Evolutionary conservation across 1,139 yeast genomes (phyloP), one percentile per base, ranked within the genome.

Genomic region (Candida pseudoviswanathii): DNA sequence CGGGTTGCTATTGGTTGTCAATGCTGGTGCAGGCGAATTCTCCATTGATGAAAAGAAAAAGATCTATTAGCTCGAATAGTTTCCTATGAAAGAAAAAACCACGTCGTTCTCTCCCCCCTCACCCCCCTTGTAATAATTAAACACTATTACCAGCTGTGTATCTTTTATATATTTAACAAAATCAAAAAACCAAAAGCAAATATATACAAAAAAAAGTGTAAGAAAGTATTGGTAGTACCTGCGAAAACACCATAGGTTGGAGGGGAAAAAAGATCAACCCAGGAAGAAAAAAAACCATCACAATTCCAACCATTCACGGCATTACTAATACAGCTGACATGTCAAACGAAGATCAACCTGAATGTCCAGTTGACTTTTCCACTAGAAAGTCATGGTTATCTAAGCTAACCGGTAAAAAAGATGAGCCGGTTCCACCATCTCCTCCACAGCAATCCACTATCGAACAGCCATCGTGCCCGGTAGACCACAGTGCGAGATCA

Each of bases 1-100:
- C 48, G 99, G 98, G 1, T 81, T 94, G 58, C 73, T 94, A 55
- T 76, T 94, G 60, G 89, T 95, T 57, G 97, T 90, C 57, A 90
- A 89, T 70, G 90, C 97, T 6, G 99, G 99, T 57, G 98, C 99
- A 40, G 99, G 99, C 46, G 95, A 89, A 61, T 78, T 92, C 58
- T 89, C 97, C 34, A 75, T 94, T 54, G 99, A 94, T 66, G 97
- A 91, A 70, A 94, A 94, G 87, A 92, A 94, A 77, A 94, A 94
- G 77, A 87, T 89, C 55, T 92, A 89, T 66, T 92, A 69, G 68
- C 43, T 39, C 25, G 8, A 43, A 40, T 16, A 16, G 16, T 16
- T 16, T 16, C 16, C 16, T 16, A 16, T 16, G 16, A 16, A 16
- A 16, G 16, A 16, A 16, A 16, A 16, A 16, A 16, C 1, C 16